Base-by-base conservation (phyloP, 2,329 filamentous ascomycete species). In the Aspergillus udagawae region DNA sequence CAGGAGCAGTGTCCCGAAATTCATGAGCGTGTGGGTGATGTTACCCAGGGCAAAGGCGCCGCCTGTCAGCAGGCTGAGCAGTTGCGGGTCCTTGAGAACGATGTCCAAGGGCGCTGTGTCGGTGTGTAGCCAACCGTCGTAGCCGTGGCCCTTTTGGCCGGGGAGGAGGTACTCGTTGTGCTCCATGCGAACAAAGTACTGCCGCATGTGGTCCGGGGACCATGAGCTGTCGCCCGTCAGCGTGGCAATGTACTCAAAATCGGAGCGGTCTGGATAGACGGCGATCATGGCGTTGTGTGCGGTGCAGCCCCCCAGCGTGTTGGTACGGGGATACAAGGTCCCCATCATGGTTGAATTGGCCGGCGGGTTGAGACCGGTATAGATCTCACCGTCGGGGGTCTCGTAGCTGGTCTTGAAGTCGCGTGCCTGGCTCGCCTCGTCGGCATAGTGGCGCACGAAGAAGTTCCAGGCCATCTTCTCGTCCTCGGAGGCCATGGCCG, bases 221-320 rank as follows among this genome's bases (percentile, higher is more conserved):
- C 86, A 88, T 0, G 82, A 83, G 1, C 70, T 63, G 63, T 89
- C 86, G 3, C 85, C 84, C 2, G 86, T 88, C 28, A 87, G 65
- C 12, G 72, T 70, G 3, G 79, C 80, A 55, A 88, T 82, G 63
- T 81, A 72, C 49, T 85, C 76, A 72, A 82, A 88, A 69, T 88
- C 86, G 28, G 78, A 80, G 49, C 82, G 76, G 56, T 83, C 79
- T 0, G 86, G 85, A 58, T 84, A 81, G 27, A 86, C 75, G 17
- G 81, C 77, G 51, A 88, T 81, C 48, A 86, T 70, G 6, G 83
- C 84, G 48, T 86, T 85, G 71, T 89, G 86, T 4, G 81, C 79
- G 1, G 82, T 80, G 69, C 83, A 86, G 4, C 84, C 84, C 53
- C 84, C 83, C 0, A 86, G 72, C 3, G 78, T 82, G 21, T 79